phyloP scores from a whole-genome alignment of 441 rosid genomes.

The Adansonia rubrostipa region DNA sequence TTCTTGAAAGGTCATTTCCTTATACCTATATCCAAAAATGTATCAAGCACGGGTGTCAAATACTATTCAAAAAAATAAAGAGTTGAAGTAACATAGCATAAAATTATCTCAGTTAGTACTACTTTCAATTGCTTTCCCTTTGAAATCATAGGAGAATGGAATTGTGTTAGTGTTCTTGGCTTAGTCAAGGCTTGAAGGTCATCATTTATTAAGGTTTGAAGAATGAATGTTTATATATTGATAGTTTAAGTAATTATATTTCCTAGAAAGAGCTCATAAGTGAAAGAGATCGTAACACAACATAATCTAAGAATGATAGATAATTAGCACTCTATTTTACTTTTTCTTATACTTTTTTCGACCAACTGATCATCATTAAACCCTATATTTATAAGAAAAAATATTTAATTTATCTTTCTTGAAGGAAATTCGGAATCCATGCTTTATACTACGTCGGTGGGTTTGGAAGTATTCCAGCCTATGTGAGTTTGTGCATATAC shows the following conservation, averaged over 20 bases:
- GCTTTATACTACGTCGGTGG: not conserved
- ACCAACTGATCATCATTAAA: not conserved
- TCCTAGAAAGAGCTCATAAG: not conserved
- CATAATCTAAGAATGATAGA: not conserved
- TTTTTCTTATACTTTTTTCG: not conserved
- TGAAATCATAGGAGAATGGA: not conserved
- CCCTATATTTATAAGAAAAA: not conserved
- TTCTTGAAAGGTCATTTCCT: no score
- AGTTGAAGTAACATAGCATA: no score
- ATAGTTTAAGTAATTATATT: not conserved
- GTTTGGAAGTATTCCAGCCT: not conserved
- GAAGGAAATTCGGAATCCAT: conserved; percentile 1
- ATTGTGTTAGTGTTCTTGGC: not conserved
- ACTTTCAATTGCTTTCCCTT: not conserved
- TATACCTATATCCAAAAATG: no score
- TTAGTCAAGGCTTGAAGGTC: not conserved
- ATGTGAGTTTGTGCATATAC: not conserved
- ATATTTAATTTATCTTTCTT: not conserved
- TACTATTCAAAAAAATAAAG: no score
- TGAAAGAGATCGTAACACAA: not conserved
- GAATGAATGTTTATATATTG: not conserved
- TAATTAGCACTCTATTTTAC: not conserved
- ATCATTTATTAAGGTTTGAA: not conserved
- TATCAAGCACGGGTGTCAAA: no score
- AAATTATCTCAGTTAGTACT: not conserved